Conservation (phyloP, 1,139 yeast species). For the Kodamaea fungicola region DNA sequence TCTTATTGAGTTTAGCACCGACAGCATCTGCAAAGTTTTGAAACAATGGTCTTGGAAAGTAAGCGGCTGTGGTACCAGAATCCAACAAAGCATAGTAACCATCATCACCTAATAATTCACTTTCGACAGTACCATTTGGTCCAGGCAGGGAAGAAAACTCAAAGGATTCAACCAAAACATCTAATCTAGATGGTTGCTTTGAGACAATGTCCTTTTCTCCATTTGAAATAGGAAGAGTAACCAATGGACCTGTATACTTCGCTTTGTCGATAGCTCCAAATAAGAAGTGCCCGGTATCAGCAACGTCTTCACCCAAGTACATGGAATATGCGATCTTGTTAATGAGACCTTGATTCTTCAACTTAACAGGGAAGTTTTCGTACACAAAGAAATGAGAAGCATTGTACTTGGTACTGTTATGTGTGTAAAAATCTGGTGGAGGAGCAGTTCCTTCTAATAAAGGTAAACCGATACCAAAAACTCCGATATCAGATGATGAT, state of each 20-base stretch:
- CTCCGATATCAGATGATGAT: conserved; percentile 42
- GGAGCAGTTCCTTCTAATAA: conserved; percentile 35
- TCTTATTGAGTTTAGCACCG: conserved; percentile 26
- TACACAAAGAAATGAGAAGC: conserved; percentile 55
- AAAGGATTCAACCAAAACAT: background rate
- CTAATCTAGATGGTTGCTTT: background rate
- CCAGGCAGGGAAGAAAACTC: background rate
- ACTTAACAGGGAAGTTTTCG: conserved; percentile 54
- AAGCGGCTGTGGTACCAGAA: conserved; percentile 38
- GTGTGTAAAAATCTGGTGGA: conserved; percentile 26
- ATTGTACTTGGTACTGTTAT: conserved; percentile 33
- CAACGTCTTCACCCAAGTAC: conserved; percentile 15
- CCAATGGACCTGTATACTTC: conserved; percentile 44
- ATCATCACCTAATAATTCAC: background rate
- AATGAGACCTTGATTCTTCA: conserved; percentile 49
- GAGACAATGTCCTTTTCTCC: background rate
- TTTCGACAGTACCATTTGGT: background rate
- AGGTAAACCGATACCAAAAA: conserved; percentile 54
- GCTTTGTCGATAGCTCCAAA: conserved; percentile 58
- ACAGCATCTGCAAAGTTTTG: conserved; percentile 17
- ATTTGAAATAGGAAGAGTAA: conserved; percentile 22
- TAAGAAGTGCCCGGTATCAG: conserved; percentile 39
- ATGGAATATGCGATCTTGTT: conserved; percentile 49
- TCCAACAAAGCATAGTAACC: conserved; percentile 28
- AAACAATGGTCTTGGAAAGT: conserved; percentile 19